A percentile compares a stretch with the other conserved stretches of the same genome.
Conservation (phyloP, 495 filamentous ascomycete species). For the Evansstolkia leycettana region DNA sequence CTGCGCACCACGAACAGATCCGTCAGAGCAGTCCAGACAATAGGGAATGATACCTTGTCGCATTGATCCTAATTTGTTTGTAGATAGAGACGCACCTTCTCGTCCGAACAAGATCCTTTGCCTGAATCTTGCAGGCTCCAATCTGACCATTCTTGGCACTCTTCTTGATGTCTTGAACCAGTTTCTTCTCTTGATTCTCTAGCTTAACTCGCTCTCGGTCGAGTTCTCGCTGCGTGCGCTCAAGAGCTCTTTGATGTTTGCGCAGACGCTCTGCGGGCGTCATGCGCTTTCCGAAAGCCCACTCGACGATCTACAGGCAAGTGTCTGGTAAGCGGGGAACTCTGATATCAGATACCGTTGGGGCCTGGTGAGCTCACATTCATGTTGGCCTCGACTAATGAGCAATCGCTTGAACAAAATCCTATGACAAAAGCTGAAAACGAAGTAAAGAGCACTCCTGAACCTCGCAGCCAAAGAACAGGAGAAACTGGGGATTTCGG, state of each 20-base stretch:
- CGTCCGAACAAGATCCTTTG: constrained; percentile 90
- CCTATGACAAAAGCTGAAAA: no score
- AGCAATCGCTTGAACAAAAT: no score
- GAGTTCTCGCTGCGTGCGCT: constrained; percentile 92
- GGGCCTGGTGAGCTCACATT: constrained; percentile 35
- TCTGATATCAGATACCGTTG: constrained; percentile 3
- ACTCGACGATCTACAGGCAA: constrained; percentile 75
- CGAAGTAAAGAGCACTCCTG: no score
- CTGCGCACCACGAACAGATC: constrained; percentile 23
- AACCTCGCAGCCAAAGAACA: no score
- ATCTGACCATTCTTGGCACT: constrained; percentile 95
- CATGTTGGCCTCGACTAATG: constrained; percentile 27
- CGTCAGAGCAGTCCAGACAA: neutral
- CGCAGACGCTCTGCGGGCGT: constrained; percentile 91
- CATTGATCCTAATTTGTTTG: neutral
- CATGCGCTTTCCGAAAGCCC: constrained; percentile 98
- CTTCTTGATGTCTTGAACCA: constrained; percentile 91
- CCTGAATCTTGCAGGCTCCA: constrained; percentile 92
- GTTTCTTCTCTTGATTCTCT: constrained; percentile 96
- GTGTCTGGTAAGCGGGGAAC: constrained; percentile 9
- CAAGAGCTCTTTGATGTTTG: constrained; percentile 91
- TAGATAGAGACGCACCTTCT: constrained; percentile 44
- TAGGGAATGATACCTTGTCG: no score
- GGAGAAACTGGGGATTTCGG: no score
- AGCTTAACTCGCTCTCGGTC: constrained; percentile 89